These are phyloP conservation scores for Boletus insuetus DNA, from an alignment of 768 basidiomycete species.

Conservation along the genomic window DNA sequence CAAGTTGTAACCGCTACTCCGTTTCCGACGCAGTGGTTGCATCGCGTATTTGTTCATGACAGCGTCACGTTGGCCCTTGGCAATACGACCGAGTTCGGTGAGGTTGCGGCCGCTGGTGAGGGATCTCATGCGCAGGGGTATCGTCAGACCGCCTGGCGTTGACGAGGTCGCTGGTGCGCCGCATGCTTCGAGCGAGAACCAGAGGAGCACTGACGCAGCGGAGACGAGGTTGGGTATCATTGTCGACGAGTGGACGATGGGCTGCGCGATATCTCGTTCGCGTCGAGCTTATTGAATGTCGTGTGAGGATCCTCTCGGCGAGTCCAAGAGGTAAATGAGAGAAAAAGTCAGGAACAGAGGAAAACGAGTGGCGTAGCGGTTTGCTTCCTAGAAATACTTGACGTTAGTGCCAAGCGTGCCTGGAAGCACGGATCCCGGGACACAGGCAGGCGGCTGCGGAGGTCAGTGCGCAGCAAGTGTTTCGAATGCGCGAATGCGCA, in stretches of 20 bases:
- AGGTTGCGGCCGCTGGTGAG: neutral
- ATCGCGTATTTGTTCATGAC: conserved; percentile 47
- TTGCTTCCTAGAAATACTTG: conserved; percentile 4
- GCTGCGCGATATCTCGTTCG: too few relatives aligned
- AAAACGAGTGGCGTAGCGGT: neutral
- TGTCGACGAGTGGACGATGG: neutral
- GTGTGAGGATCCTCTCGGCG: too few relatives aligned
- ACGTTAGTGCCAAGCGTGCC: neutral
- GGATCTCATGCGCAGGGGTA: conserved; percentile 22
- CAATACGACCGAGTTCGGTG: conserved; percentile 26
- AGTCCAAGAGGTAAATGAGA: too few relatives aligned
- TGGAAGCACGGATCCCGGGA: neutral
- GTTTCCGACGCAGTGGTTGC: conserved; percentile 27
- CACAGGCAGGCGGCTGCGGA: conserved; percentile 7
- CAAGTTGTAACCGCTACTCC: conserved; percentile 52
- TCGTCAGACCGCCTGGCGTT: conserved; percentile 12
- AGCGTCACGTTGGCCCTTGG: conserved; percentile 42
- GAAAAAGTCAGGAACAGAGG: neutral
- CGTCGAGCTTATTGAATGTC: too few relatives aligned
- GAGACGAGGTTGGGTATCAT: conserved; percentile 18
- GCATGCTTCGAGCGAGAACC: conserved; percentile 1
- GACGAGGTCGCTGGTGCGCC: conserved; percentile 14
- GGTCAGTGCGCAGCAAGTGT: conserved; percentile 2
- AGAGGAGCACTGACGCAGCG: conserved; percentile 9
- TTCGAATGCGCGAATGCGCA: neutral